These are phyloP conservation scores for Acephala macrosclerotiorum DNA, from an alignment of 2,329 filamentous ascomycete genomes.

Conservation along the genomic window DNA sequence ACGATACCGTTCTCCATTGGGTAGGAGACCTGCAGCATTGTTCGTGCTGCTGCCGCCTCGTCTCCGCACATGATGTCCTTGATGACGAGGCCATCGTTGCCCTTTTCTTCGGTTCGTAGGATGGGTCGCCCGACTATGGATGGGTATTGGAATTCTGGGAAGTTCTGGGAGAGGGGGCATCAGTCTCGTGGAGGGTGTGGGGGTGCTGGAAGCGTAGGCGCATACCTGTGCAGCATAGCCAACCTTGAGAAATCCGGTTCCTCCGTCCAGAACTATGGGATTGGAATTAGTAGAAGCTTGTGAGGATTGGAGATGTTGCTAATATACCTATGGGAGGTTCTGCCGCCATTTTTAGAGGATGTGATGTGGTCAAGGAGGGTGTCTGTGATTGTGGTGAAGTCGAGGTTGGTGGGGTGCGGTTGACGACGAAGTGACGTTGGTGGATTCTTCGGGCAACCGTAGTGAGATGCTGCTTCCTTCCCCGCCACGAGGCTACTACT, in stretches of 20 bases:
- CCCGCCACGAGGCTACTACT: slow-evolving; percentile 28
- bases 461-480: slow-evolving; percentile 28
- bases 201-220: slow-evolving; percentile 25
- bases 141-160: slow-evolving; percentile 97
- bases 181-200: slow-evolving; percentile 11
- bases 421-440: slow-evolving; percentile 33
- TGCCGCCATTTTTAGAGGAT: slow-evolving; percentile 43
- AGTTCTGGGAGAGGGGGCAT: slow-evolving; percentile 69
- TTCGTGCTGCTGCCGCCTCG: slow-evolving; percentile 93
- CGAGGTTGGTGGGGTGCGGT: slow-evolving; percentile 32
- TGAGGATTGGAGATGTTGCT: neutral
- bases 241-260: slow-evolving; percentile 99
- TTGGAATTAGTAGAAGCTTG: slow-evolving; percentile 31
- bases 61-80: slow-evolving; percentile 99
- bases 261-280: slow-evolving; percentile 91
- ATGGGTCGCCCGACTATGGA: slow-evolving; percentile 98
- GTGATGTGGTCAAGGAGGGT: slow-evolving; percentile 25
- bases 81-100: slow-evolving; percentile 71
- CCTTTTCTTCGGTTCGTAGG: slow-evolving; percentile 90
- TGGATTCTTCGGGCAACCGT: slow-evolving; percentile 19
- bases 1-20: slow-evolving; percentile 99
- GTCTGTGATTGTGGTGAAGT: slow-evolving; percentile 26
- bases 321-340: slow-evolving; percentile 46
- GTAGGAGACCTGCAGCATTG: slow-evolving; percentile 98
- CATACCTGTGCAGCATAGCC: slow-evolving; percentile 90